These are phyloP conservation scores for Kwoniella dejecticola DNA, from an alignment of 768 basidiomycete genomes.

Conservation along the genomic window DNA sequence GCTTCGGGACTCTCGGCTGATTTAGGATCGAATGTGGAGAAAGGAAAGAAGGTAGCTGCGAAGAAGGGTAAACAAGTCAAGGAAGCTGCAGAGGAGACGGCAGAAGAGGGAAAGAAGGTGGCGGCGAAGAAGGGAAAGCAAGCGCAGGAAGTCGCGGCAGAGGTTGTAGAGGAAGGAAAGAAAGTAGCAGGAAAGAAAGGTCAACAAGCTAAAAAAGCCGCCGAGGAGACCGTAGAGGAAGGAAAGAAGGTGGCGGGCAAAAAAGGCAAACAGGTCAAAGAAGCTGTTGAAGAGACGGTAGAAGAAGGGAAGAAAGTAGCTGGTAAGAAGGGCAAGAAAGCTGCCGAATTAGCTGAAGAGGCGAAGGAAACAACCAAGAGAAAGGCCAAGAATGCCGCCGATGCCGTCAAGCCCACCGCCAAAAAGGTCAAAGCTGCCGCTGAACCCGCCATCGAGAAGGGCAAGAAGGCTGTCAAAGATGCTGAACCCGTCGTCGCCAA, in stretches of 20 bases:
- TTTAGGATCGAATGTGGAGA: constrained; percentile 19
- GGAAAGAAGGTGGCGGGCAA: constrained; percentile 19
- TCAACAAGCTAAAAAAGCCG: constrained; percentile 14
- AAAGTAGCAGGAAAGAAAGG: constrained; percentile 27
- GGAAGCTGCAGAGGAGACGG: constrained; percentile 16
- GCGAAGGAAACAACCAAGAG: constrained; percentile 24
- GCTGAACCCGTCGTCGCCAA: constrained; percentile 22
- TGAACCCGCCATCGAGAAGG: constrained; percentile 22
- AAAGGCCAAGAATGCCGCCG: constrained; percentile 25
- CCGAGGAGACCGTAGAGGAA: constrained; percentile 17
- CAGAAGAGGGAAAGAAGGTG: constrained; percentile 25
- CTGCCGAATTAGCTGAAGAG: constrained; percentile 8
- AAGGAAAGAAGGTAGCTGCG: constrained; percentile 16
- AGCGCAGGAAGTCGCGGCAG: constrained; percentile 15
- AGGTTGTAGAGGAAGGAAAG: constrained; percentile 12
- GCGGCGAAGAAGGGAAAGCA: constrained; percentile 27
- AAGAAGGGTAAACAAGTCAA: constrained; percentile 39
- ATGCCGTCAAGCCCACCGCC: constrained; percentile 16
- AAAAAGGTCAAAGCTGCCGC: constrained; percentile 30
- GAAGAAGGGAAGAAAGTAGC: constrained; percentile 28
- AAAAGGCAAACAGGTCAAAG: constrained; percentile 26
- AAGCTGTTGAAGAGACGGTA: constrained; percentile 14
- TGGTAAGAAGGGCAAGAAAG: constrained; percentile 24
- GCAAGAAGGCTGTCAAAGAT: constrained; percentile 16
- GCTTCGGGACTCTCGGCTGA: constrained; percentile 37